These are phyloP conservation scores for Tubosaeta brunneosetosa DNA, from an alignment of 768 basidiomycete species.

Conservation along the genomic window DNA sequence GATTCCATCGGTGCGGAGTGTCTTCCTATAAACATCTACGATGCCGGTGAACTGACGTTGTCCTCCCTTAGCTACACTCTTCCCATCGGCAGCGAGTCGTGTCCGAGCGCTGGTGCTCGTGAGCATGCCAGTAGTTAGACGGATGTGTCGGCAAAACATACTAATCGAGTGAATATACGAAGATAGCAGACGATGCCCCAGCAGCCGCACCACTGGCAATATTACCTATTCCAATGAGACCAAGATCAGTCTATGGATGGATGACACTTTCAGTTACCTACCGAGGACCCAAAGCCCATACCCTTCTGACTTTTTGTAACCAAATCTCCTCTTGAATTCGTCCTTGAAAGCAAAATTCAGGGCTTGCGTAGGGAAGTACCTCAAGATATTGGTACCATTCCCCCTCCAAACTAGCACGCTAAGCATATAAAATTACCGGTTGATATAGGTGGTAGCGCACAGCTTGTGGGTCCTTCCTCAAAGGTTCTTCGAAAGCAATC, in stretches of 20 bases:
- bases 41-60: conserved; percentile 39
- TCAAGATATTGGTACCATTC: conserved; percentile 40
- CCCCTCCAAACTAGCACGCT: conserved; percentile 39
- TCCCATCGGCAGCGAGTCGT: conserved; percentile 38
- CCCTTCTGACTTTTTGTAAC: conserved; percentile 34
- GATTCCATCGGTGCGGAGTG: conserved; percentile 37
- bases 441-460: conserved; percentile 22
- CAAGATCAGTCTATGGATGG: neutral
- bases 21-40: conserved; percentile 40
- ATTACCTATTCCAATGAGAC: conserved; percentile 29
- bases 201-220: conserved; percentile 41
- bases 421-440: neutral
- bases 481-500: conserved; percentile 35
- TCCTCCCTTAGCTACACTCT: conserved; percentile 34
- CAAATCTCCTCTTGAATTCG: conserved; percentile 36
- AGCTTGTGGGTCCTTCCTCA: conserved; percentile 34
- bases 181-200: conserved; percentile 38
- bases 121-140: neutral
- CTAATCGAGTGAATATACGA: conserved; percentile 47
- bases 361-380: conserved; percentile 45
- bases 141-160: conserved; percentile 10
- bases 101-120: conserved; percentile 34
- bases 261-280: conserved; percentile 1
- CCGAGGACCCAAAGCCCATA: conserved; percentile 36
- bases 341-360: conserved; percentile 49